Evolutionary conservation across 164 flowering plant species (phyloP).

Genomic region (Saururus chinensis): DNA sequence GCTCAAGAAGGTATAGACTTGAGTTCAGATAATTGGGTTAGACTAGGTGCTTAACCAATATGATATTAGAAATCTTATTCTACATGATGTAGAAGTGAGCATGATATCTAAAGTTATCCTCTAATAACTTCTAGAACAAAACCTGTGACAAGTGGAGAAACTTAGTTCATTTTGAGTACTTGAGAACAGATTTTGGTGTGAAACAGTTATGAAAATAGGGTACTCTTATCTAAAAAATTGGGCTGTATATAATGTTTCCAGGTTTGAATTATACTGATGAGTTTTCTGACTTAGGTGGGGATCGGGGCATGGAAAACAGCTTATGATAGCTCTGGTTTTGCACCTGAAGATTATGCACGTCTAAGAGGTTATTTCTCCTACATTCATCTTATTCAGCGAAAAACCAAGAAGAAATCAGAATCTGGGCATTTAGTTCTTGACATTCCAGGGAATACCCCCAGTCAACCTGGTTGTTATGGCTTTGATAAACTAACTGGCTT

Average conservation of each 20-base stretch:
- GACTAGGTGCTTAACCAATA: too few species aligned
- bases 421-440: conserved; percentile 44
- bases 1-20: too few species aligned
- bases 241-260: background rate
- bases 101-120: too few species aligned
- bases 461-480: conserved; percentile 10
- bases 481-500: conserved; percentile 22
- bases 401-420: conserved; percentile 31
- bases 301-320: conserved; percentile 61
- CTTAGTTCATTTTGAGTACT: too few species aligned
- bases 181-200: background rate
- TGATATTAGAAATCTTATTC: too few species aligned
- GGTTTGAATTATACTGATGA: conserved; percentile 5
- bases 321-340: conserved; percentile 50
- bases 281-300: conserved; percentile 50
- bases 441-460: conserved; percentile 33
- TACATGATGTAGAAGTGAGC: too few species aligned
- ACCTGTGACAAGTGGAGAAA: too few species aligned
- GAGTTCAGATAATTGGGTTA: too few species aligned
- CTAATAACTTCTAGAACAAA: too few species aligned
- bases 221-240: too few species aligned
- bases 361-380: conserved; percentile 51
- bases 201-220: background rate
- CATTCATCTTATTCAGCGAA: conserved; percentile 53
- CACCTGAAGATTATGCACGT: conserved; percentile 68